These are phyloP conservation scores for Chamaecrista fasciculata DNA, from an alignment of 306 rosid genomes.

Conservation along the genomic window DNA sequence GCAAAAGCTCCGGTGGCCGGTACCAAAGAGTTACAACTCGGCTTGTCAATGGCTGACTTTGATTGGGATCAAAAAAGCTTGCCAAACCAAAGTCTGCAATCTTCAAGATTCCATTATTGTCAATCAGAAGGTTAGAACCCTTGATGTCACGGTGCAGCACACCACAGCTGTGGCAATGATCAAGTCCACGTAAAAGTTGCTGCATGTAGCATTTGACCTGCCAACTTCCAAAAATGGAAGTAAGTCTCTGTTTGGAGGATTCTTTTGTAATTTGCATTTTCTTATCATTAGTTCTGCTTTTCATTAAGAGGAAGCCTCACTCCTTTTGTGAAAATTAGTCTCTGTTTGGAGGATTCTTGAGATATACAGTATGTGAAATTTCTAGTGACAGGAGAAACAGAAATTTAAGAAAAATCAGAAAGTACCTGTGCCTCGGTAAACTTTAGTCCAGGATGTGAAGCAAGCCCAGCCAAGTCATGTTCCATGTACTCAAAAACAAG, in stretches of 20 bases:
- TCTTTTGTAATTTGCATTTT: not conserved
- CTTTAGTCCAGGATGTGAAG: conserved; percentile 45
- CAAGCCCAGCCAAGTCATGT: conserved; percentile 55
- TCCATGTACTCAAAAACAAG: conserved; percentile 51
- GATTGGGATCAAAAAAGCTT: conserved; percentile 45
- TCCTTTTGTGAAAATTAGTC: not conserved
- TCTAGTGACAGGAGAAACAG: not conserved
- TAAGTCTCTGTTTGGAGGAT: not conserved
- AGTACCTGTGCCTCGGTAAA: conserved; percentile 46
- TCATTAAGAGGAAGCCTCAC: not conserved
- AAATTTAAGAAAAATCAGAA: not conserved
- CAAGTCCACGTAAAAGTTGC: conserved; percentile 46
- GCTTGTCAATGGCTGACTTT: conserved; percentile 48
- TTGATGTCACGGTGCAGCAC: conserved; percentile 56
- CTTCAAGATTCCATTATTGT: conserved; percentile 41
- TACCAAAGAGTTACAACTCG: conserved; percentile 54
- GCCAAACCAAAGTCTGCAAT: conserved; percentile 54
- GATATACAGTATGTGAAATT: not conserved
- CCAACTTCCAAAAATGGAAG: conserved; percentile 16
- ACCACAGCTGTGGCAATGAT: conserved; percentile 49
- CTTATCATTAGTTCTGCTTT: not conserved
- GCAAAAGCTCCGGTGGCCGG: conserved; percentile 53
- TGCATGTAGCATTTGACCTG: conserved; percentile 53
- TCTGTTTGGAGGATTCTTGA: too few species aligned
- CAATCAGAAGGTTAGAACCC: conserved; percentile 50